Conservation (phyloP, 345 rosid genomes). For the Dipteronia sinensis region DNA sequence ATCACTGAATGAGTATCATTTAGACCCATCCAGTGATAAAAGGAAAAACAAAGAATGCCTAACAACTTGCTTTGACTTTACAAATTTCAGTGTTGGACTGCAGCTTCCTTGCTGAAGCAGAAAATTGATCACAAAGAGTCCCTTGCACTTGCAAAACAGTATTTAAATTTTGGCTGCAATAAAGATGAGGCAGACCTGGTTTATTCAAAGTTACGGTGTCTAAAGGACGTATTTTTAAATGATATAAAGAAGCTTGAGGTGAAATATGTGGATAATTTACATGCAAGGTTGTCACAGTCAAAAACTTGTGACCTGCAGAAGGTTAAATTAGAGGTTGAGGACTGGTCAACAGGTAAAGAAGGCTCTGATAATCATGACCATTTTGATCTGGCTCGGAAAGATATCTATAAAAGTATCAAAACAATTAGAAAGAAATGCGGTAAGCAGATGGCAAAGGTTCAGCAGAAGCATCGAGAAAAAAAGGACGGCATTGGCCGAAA, state of each 20-base stretch:
- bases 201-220: constrained; percentile 52
- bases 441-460: constrained; percentile 50
- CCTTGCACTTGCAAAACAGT: constrained; percentile 62
- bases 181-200: constrained; percentile 63
- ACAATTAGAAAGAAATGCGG: constrained; percentile 51
- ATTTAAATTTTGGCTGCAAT: constrained; percentile 61
- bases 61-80: constrained; percentile 4
- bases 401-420: constrained; percentile 47
- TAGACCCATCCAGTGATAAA: not conserved
- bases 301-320: constrained; percentile 20
- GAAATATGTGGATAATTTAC: constrained; percentile 25
- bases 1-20: not conserved
- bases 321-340: constrained; percentile 27
- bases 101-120: constrained; percentile 67
- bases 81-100: constrained; percentile 78
- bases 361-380: constrained; percentile 32
- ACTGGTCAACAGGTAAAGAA: constrained; percentile 31
- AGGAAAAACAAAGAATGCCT: not conserved
- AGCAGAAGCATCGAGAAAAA: constrained; percentile 44
- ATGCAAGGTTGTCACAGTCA: constrained; percentile 28
- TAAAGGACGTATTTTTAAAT: constrained; percentile 61
- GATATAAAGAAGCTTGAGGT: constrained; percentile 31
- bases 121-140: constrained; percentile 67
- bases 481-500: constrained; percentile 39
- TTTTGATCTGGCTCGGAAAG: constrained; percentile 44